phyloP scores from a whole-genome alignment of 1,284 basidiomycete species.

The Wolfiporia cocos region DNA sequence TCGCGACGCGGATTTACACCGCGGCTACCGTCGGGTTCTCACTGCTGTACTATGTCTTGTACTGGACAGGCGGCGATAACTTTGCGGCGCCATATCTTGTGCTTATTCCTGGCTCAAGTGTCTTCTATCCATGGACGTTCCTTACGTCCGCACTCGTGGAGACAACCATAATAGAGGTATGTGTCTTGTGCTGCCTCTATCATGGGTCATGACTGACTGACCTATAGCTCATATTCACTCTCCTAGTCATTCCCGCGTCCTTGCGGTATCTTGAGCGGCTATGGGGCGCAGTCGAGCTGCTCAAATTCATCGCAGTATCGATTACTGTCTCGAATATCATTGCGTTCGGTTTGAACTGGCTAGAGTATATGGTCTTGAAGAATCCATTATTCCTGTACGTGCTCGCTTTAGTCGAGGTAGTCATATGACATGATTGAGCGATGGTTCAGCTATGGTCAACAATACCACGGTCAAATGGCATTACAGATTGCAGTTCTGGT shows the following conservation, averaged over 20 bases:
- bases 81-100: conserved; percentile 70
- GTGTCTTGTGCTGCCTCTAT: conserved; percentile 20
- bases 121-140: conserved; percentile 93
- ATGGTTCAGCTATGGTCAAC: conserved; percentile 68
- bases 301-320: conserved; percentile 81
- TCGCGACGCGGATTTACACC: conserved; percentile 77
- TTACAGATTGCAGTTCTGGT: conserved; percentile 90
- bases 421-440: conserved; percentile 5
- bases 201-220: conserved; percentile 8
- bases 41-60: conserved; percentile 58
- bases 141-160: conserved; percentile 87
- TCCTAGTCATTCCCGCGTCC: conserved; percentile 77
- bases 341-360: conserved; percentile 76
- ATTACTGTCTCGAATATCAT: conserved; percentile 85
- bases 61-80: conserved; percentile 43
- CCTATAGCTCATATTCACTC: conserved; percentile 67
- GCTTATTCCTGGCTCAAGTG: conserved; percentile 76
- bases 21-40: conserved; percentile 61
- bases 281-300: conserved; percentile 85
- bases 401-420: neutral
- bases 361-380: conserved; percentile 66
- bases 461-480: conserved; percentile 90
- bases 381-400: conserved; percentile 75
- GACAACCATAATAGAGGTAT: conserved; percentile 76
- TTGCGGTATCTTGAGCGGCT: conserved; percentile 89